Evolutionary conservation across 139 green algal species (phyloP), one percentile per base, ranked within the genome.

Genomic region (Bryopsis sp.): DNA sequence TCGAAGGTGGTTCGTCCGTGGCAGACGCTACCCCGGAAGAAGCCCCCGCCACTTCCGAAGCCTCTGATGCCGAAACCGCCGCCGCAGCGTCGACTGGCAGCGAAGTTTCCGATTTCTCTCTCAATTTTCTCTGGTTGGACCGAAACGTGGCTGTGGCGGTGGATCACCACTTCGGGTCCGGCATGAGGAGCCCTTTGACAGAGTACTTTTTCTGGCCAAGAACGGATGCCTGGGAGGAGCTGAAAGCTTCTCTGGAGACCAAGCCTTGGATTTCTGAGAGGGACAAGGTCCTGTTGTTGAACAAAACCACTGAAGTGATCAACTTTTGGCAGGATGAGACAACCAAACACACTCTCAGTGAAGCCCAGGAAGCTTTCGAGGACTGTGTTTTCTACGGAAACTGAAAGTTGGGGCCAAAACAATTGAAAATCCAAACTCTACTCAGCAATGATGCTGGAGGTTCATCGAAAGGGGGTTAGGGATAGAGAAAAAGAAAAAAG

Each of bases 141-240:
- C 83, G 85, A 63, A 86, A 83, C 48, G 66, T 92, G 24, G 85
- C 67, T 2, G 75, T 92, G n/a, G 58, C 72, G 2, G 85, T 91
- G 28, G 85, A 91, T 67, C 84, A 90, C 72, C 62, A 88, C 31
- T 84, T 80, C 34, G 29, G 32, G 32, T 65, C 75, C 70, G 73
- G 48, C 7, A 62, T 78, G 67, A 64, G 78, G n/a, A 76, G 54
- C 47, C 85, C 85, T 7, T 64, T 91, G 11, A 91, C 85, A 35
- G 82, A 89, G 64, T 91, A 85, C 74, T 91, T 85, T 64, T 85
- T 90, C 80, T 91, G 85, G 85, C 85, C 86, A 1, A 69, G 74
- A 22, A 81, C 79, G 57, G 86, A 92, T 67, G 86, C 86, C 7
- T 92, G 86, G 86, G 86, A 92, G 67, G 75, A 90, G 72, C 72